Evolutionary conservation across 2,329 filamentous ascomycete genomes (phyloP).

Genomic region (Metarhizium album): DNA sequence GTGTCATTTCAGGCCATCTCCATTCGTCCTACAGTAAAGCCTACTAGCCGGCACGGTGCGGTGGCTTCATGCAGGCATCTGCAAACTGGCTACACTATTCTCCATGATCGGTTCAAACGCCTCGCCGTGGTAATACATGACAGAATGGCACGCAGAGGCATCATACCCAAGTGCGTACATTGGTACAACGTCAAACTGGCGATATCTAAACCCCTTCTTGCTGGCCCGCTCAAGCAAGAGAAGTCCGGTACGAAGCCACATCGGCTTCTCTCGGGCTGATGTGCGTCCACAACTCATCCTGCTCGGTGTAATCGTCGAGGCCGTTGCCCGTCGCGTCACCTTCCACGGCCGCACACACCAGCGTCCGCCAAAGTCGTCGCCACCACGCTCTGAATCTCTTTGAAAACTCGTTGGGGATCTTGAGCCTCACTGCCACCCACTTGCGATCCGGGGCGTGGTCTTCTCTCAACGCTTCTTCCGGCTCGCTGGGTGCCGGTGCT

Average conservation of each 20-base stretch:
- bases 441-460: conserved; percentile 46
- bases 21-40: no score
- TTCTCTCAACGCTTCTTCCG: conserved; percentile 33
- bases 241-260: background rate
- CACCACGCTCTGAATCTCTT: conserved; percentile 35
- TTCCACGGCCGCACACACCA: conserved; percentile 5
- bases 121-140: no score
- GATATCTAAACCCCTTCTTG: no score
- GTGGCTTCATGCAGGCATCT: no score
- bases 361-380: conserved; percentile 22
- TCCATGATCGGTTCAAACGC: no score
- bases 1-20: no score
- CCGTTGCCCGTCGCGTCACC: conserved; percentile 7
- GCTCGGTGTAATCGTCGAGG: conserved; percentile 11
- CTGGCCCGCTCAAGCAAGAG: background rate
- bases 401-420: conserved; percentile 46
- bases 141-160: no score
- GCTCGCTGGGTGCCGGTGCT: conserved; percentile 23
- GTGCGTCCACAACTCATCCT: conserved; percentile 16
- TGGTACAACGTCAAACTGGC: no score
- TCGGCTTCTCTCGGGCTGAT: conserved; percentile 9
- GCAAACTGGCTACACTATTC: no score
- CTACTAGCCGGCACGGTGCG: no score
- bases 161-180: no score
- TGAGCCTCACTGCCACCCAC: conserved; percentile 45